phyloP scores from a whole-genome alignment of 345 rosid genomes.

The Brassica juncea region DNA sequence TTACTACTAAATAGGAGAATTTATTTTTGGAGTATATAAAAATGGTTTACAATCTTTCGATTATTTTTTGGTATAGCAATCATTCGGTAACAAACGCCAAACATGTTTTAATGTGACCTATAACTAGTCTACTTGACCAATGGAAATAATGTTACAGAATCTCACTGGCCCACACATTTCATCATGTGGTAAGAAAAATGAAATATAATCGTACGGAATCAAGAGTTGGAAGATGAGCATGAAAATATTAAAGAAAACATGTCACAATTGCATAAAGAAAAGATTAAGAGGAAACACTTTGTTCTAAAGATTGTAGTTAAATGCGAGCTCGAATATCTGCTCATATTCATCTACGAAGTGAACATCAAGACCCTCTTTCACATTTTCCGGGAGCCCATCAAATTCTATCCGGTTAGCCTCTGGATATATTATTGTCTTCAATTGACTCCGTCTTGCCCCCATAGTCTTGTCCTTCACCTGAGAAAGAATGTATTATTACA shows the following conservation, averaged over 20 bases:
- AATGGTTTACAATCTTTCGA: too few species aligned
- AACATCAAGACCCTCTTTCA: slow-evolving; percentile 89
- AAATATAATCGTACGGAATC: not conserved
- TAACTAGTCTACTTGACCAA: too few species aligned
- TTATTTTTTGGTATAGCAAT: too few species aligned
- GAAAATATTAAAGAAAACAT: not conserved
- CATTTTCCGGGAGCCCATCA: slow-evolving; percentile 82
- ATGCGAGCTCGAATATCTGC: slow-evolving; percentile 68
- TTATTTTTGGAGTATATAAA: too few species aligned
- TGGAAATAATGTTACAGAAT: too few species aligned
- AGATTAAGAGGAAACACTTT: not conserved
- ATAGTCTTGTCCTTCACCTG: slow-evolving; percentile 97
- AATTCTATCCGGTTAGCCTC: slow-evolving; percentile 88
- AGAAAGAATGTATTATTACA: not conserved
- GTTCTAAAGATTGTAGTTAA: slow-evolving; percentile 30
- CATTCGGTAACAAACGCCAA: too few species aligned
- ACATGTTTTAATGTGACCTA: too few species aligned
- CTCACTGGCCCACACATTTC: not conserved
- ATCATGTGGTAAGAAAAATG: not conserved
- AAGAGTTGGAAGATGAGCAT: not conserved
- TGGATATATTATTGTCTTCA: slow-evolving; percentile 86
- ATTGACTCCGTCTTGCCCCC: slow-evolving; percentile 85
- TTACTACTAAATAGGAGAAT: too few species aligned
- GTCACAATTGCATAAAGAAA: not conserved
- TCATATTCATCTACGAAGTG: slow-evolving; percentile 80